Evolutionary conservation across 2,329 filamentous ascomycete genomes (phyloP).

Genomic region (Botrytis paeoniae): DNA sequence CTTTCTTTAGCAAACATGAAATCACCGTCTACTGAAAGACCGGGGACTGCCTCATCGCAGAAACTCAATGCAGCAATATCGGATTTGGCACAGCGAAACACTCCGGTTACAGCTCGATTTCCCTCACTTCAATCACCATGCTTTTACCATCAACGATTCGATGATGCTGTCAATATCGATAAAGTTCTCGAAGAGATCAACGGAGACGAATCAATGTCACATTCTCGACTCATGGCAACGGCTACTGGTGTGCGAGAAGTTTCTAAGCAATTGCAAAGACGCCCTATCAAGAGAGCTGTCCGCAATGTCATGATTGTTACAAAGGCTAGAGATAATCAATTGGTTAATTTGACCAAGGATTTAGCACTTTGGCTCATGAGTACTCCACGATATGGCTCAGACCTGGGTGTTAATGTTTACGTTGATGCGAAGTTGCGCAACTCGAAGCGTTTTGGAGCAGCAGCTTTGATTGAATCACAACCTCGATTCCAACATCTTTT

Average conservation of each 20-base stretch:
- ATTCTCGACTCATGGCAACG: slow-evolving; percentile 91
- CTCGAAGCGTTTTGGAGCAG: slow-evolving; percentile 82
- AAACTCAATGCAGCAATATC: slow-evolving; percentile 60
- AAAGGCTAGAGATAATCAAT: slow-evolving; percentile 90
- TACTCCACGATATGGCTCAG: slow-evolving; percentile 84
- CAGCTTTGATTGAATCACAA: slow-evolving; percentile 69
- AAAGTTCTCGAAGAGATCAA: slow-evolving; percentile 93
- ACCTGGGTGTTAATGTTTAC: slow-evolving; percentile 92
- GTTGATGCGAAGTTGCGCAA: slow-evolving; percentile 92
- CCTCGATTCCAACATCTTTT: slow-evolving; percentile 78
- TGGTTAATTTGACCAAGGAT: slow-evolving; percentile 86
- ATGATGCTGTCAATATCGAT: slow-evolving; percentile 91
- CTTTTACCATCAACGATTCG: slow-evolving; percentile 97
- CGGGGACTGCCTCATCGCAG: slow-evolving; percentile 45
- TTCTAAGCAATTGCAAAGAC: slow-evolving; percentile 87
- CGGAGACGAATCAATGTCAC: slow-evolving; percentile 84
- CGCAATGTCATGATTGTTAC: slow-evolving; percentile 98
- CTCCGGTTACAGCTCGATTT: slow-evolving; percentile 47
- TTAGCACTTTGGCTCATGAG: slow-evolving; percentile 82
- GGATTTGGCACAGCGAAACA: slow-evolving; percentile 43
- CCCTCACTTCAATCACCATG: slow-evolving; percentile 83
- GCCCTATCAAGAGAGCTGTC: slow-evolving; percentile 88
- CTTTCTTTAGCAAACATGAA: slow-evolving; percentile 19
- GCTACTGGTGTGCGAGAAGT: slow-evolving; percentile 94
- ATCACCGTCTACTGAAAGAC: slow-evolving; percentile 24